Base-by-base conservation (phyloP, 2,329 filamentous ascomycete genomes). In the Pseudogymnoascus sp. region DNA sequence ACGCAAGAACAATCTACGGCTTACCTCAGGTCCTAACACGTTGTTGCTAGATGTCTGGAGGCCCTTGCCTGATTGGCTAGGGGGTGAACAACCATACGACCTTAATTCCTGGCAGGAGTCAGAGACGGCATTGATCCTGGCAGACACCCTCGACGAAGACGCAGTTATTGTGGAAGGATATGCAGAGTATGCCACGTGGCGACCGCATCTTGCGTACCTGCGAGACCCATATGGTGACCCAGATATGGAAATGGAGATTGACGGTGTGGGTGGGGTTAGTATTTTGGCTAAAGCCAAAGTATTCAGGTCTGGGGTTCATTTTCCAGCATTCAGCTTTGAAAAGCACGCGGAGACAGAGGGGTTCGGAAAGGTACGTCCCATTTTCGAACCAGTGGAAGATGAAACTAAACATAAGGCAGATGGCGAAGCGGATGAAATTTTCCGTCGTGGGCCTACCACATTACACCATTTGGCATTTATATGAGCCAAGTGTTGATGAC, bases 221-320 rank as follows among this genome's bases (percentile, higher is more conserved):
- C 88, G 94, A 62, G 94, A 99, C 71, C 94, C 94, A 1, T 97
- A 95, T 69, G 94, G 94, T 37, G 94, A 99, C 70, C 92, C 92
- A 18, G 94, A 99, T 71, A 96, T 97, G 87, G 94, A 99, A 72
- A 97, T 99, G 94, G 94, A 99, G 69, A 92, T 99, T 67, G 94
- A 99, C 67, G 94, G 94, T 65, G 92, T 99, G 52, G 92, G 94
- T 57, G 94, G 94, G 75, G 94, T 99, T 67, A 96, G 91, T 75
- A 99, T 99, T 68, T 75, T 99, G 67, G 92, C 94, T 48, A 99
- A 97, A 74, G 94, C 94, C 1, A 88, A 87, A 67, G 94, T 99
- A 0, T 99, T 99, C 78, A 85, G 94, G 63, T 87, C 89, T 48
- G 94, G 94, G 41, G 92, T 95, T 33, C 94, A 99, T 74, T 99